These are phyloP conservation scores for Cylindrodendrum hubeiense DNA, from an alignment of 2,329 filamentous ascomycete species.

Conservation along the genomic window DNA sequence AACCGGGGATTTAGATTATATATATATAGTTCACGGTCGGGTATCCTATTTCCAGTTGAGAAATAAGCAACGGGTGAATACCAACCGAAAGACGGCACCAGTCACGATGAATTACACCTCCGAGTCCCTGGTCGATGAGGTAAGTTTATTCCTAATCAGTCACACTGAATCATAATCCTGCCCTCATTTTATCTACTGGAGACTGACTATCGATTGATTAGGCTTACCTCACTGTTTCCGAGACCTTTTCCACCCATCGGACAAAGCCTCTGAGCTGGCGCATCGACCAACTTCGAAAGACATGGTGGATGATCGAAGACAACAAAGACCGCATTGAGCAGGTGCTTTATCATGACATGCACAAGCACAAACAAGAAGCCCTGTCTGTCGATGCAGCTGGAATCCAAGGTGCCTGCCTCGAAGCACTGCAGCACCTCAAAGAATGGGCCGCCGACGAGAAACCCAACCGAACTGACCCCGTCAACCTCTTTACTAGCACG, in stretches of 20 bases:
- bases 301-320: constrained; percentile 57
- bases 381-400: constrained; percentile 45
- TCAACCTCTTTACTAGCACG: constrained; percentile 47
- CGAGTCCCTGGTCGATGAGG: not conserved
- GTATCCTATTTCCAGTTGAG: not conserved
- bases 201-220: not conserved
- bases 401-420: constrained; percentile 51
- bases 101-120: not conserved
- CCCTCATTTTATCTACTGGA: not conserved
- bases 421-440: constrained; percentile 53
- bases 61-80: not conserved
- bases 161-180: not conserved
- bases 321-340: constrained; percentile 50
- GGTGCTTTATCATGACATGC: constrained; percentile 51
- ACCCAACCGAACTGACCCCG: constrained; percentile 41
- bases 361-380: constrained; percentile 50
- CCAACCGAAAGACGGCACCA: not conserved
- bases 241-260: constrained; percentile 31
- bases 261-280: constrained; percentile 55
- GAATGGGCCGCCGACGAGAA: constrained; percentile 54
- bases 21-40: too few species aligned
- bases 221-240: not conserved
- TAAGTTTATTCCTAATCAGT: not conserved
- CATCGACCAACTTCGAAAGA: constrained; percentile 56
- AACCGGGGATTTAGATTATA: too few species aligned